Evolutionary conservation across 2,329 filamentous ascomycete species (phyloP).

Genomic region (Lachnellula subtilissima): DNA sequence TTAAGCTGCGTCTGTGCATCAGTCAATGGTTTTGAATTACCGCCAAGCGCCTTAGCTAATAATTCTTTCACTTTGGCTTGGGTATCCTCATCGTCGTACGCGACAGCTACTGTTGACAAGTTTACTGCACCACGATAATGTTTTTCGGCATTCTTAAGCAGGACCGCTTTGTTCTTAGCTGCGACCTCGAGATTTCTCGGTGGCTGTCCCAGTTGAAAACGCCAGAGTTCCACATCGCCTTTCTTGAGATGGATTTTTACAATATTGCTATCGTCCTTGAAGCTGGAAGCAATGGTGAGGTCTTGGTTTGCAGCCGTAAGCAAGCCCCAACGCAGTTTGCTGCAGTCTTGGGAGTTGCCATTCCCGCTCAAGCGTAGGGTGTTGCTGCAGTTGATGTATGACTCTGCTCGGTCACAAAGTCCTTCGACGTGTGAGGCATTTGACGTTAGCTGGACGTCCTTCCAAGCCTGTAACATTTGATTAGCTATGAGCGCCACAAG

Average conservation of each 20-base stretch:
- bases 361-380: constrained; percentile 20
- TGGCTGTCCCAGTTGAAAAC: constrained; percentile 45
- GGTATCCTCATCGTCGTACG: constrained; percentile 10
- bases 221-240: constrained; percentile 51
- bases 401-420: constrained; percentile 51
- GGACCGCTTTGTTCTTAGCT: constrained; percentile 39
- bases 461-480: constrained; percentile 36
- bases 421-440: constrained; percentile 41
- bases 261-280: constrained; percentile 44
- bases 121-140: constrained; percentile 49
- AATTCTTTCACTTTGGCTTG: constrained; percentile 6
- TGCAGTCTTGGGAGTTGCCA: constrained; percentile 10
- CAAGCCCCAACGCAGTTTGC: constrained; percentile 44
- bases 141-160: constrained; percentile 52
- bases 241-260: constrained; percentile 49
- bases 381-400: constrained; percentile 49
- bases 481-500: neutral
- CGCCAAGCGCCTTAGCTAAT: constrained; percentile 1
- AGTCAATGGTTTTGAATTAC: neutral
- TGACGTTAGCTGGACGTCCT: constrained; percentile 29
- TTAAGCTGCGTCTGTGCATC: neutral
- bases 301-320: constrained; percentile 46
- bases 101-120: neutral
- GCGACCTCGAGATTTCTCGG: constrained; percentile 40
- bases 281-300: constrained; percentile 46